phyloP scores from a whole-genome alignment of 148 eudicot species.

The Bassia scoparia region DNA sequence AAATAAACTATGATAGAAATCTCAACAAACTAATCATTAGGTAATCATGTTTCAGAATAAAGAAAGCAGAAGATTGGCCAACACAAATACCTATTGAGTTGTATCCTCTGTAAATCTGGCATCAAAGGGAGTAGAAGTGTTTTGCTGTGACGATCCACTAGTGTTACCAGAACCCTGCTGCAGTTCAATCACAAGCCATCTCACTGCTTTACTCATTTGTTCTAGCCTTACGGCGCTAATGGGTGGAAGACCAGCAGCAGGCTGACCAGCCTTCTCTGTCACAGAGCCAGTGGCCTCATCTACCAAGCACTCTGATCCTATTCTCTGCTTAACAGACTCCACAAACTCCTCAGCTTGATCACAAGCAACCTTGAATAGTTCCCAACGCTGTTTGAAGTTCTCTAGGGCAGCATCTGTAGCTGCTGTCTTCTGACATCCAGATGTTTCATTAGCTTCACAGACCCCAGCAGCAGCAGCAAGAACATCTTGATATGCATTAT shows the following conservation, averaged over 20 bases:
- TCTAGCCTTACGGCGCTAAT: conserved; percentile 92
- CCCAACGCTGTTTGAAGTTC: conserved; percentile 78
- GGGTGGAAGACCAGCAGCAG: conserved; percentile 60
- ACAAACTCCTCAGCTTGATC: conserved; percentile 96
- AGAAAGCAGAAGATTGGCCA: background rate
- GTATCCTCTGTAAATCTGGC: conserved; percentile 78
- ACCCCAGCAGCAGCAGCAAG: conserved; percentile 57
- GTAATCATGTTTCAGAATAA: background rate
- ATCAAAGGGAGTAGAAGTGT: conserved; percentile 65
- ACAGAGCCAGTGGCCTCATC: conserved; percentile 86
- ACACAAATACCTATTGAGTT: conserved; percentile 45
- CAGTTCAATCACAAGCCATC: conserved; percentile 88
- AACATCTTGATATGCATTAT: conserved; percentile 49
- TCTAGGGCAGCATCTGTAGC: conserved; percentile 74
- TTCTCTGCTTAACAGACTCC: conserved; percentile 85
- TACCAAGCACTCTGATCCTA: conserved; percentile 89
- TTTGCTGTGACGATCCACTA: conserved; percentile 40
- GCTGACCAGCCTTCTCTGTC: conserved; percentile 53
- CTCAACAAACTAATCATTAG: background rate
- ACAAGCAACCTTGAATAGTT: conserved; percentile 76
- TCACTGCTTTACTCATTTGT: conserved; percentile 96
- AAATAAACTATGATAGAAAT: background rate
- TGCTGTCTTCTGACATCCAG: conserved; percentile 57
- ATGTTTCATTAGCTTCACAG: conserved; percentile 58
- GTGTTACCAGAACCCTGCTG: conserved; percentile 71